Evolutionary conservation across 495 filamentous ascomycete species (phyloP), one percentile per base, ranked within the genome.

Genomic region (Saxispiralis lemnorum): DNA sequence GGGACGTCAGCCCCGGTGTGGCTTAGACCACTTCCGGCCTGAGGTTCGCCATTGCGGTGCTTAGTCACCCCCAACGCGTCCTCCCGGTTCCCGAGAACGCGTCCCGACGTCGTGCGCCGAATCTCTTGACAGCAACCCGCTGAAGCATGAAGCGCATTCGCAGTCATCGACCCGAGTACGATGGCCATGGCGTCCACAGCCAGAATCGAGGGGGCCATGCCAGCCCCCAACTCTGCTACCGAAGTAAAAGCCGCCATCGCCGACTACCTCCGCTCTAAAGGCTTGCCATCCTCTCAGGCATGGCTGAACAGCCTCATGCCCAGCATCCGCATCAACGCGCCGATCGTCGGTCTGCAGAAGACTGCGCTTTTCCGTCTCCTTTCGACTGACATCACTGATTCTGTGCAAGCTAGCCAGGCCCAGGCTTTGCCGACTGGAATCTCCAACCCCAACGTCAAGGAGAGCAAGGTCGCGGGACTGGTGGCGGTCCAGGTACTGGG

Each of bases 341-440:
- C 87, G 5, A 56, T 85, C 18, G 68, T 76, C 12, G 76, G 80
- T 11, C 68, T 95, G 14, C 65, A 77, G 39, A 76, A 82, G 36
- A 92, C 88, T 13, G 80, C 84, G 13, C 71, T 80, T 34, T 79
- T 81, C 56, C 87, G 87, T 41, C 59, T 95, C 18, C 73, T 94
- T 6, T 69, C 76, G 35, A 72, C 78, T 17, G 81, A 96, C 65
- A 69, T 94, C 36, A 75, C 75, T 5, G 62, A 66, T 1, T 70
- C 79, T 0, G 62, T 72, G 31, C 63, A 76, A 5, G 62, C 40
- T 10, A 51, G 39, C 1, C 31, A 42, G 51, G 11, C 38, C 2
- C 34, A 28, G 18, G 19, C 60, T 14, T 9, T 68, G 13, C 82
- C 86, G 0, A 30, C 62, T 10, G 63, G 76, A 36, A 58, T 78